Evolutionary conservation across 306 rosid species (phyloP).

Genomic region (Sechiopsis laciniata): DNA sequence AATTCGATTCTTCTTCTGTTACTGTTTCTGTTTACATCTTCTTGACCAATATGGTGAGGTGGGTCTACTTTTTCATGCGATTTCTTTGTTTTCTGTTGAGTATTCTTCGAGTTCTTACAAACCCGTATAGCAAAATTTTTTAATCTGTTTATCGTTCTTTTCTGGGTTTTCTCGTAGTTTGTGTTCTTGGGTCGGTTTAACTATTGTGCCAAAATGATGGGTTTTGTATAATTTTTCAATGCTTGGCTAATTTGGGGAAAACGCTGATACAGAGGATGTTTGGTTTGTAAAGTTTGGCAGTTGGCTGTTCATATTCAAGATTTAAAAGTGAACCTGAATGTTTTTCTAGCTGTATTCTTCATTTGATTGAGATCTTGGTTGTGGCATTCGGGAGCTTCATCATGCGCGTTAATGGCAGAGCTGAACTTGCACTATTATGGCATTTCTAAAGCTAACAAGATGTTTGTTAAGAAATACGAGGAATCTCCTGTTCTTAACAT

Average conservation of each 20-base stretch:
- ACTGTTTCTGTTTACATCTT: not conserved
- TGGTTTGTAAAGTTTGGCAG: no score
- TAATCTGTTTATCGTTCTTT: not conserved
- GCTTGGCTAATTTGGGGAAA: no score
- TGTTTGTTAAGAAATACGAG: not conserved
- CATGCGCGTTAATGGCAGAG: slow-evolving; percentile 1
- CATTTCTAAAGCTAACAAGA: no score
- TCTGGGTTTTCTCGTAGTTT: not conserved
- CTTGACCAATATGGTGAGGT: slow-evolving; percentile 5
- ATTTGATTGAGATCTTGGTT: no score
- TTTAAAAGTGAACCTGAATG: no score
- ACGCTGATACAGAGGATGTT: no score
- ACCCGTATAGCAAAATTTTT: not conserved
- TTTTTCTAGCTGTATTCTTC: no score
- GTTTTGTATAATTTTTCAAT: not conserved
- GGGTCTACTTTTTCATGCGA: not conserved
- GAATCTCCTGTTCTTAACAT: not conserved
- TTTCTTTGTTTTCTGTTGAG: not conserved
- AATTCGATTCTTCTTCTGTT: slow-evolving; percentile 1
- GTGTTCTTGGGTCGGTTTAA: not conserved
- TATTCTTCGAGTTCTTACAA: not conserved
- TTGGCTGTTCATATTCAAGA: no score
- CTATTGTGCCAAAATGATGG: not conserved
- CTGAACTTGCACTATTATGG: not conserved
- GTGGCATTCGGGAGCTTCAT: no score